Base-by-base conservation (phyloP, 2,329 filamentous ascomycete species). In the Claviceps maximensis region DNA sequence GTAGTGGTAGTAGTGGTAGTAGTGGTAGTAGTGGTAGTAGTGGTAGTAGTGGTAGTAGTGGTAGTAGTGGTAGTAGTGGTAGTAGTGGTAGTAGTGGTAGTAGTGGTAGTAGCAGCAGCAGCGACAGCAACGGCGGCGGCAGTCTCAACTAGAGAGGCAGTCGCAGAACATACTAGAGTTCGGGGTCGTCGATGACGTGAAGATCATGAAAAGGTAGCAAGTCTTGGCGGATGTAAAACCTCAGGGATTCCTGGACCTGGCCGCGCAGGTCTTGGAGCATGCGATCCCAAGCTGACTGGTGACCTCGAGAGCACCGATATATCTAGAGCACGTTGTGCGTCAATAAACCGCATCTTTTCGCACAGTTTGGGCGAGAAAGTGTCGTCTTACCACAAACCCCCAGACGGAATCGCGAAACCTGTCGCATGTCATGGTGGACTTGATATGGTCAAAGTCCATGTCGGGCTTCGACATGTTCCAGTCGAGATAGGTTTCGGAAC, bases 401-500 rank as follows among this genome's bases (percentile, higher is more conserved):
- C 49, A 50, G 49, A n/a, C 41, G 10, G 49, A 50, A 33, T 50
- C 49, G 40, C 40, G 40, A 44, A 50, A 44, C 49, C 44, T 44
- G 21, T 3, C 21, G 49, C 49, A 44, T 8, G 40, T 44, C 25
- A 44, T 33, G n/a, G 29, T 42, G 19, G 40, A 50, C 49, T 33
- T 21, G 27, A 50, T 44, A 21, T 15, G 25, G 12, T 50, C 27
- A 31, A 33, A 42, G 27, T 50, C 49, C n/a, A 50, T 3, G 17
- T 50, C 49, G 25, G 23, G 38, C 1, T 40, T 50, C n/a, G 15
- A 29, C 36, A n/a, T 23, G 40, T 44, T n/a, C n/a, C n/a, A 9
- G 29, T 50, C 40, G 12, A 50, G 40, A 25, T 50, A 42, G 38
- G 40, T 44, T 17, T 33, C 27, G 25, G 40, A 21, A 36, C n/a